A percentile compares a stretch with the other conserved stretches of the same genome.
Evolutionary conservation across 1,284 basidiomycete species (phyloP).

Genomic region (Anthracocystis walkeri): DNA sequence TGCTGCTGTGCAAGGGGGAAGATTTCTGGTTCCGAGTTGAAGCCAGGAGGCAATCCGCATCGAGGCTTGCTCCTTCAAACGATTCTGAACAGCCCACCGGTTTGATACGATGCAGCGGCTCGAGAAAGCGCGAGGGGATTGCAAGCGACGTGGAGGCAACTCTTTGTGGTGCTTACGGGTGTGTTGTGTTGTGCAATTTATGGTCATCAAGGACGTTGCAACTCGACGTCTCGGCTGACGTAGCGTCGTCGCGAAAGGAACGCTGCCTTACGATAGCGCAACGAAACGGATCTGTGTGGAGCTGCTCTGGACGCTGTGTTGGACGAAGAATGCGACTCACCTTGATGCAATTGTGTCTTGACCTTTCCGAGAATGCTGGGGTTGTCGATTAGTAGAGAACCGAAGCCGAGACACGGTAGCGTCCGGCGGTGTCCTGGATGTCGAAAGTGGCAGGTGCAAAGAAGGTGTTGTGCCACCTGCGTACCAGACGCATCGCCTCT

Average conservation of each 20-base stretch:
- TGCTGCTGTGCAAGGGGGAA: slow-evolving; percentile 15
- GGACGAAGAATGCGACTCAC: slow-evolving; percentile 39
- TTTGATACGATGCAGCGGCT: slow-evolving; percentile 22
- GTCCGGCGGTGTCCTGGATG: slow-evolving; percentile 54
- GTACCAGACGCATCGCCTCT: slow-evolving; percentile 54
- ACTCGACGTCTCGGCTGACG: slow-evolving; percentile 11
- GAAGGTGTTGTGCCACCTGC: slow-evolving; percentile 60
- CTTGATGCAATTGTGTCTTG: slow-evolving; percentile 14
- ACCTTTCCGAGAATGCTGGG: background rate
- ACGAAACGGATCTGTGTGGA: background rate
- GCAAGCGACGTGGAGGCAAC: slow-evolving; percentile 32
- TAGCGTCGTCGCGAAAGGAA: slow-evolving; percentile 33
- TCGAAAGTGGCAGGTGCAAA: slow-evolving; percentile 53
- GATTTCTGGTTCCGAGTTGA: background rate
- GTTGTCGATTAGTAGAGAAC: slow-evolving; percentile 40
- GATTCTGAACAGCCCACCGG: slow-evolving; percentile 32
- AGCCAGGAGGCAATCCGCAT: slow-evolving; percentile 27
- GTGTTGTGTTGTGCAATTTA: slow-evolving; percentile 21
- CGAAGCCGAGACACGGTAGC: slow-evolving; percentile 53
- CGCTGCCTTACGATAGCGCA: background rate
- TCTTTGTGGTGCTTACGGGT: slow-evolving; percentile 33
- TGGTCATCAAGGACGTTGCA: slow-evolving; percentile 42
- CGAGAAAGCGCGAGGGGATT: slow-evolving; percentile 5
- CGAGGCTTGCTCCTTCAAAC: slow-evolving; percentile 12
- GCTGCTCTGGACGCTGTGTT: slow-evolving; percentile 16